Conservation (phyloP, 768 basidiomycete genomes). For the Hortiboletus campestris region DNA sequence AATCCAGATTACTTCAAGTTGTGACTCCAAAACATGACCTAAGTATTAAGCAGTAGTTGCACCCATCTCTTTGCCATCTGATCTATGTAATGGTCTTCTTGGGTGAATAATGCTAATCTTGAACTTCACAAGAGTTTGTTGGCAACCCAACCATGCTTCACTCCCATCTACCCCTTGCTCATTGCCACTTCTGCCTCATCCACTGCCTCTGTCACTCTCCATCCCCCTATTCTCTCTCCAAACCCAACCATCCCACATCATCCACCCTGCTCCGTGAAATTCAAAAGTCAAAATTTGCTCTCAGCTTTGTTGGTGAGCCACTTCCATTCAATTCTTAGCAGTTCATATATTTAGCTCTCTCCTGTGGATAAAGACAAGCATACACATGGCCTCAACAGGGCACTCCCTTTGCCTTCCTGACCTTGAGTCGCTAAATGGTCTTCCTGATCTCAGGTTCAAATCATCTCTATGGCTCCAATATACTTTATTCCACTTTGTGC, state of each 20-base stretch:
- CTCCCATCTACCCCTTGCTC: conserved; percentile 36
- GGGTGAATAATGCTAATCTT: conserved; percentile 6
- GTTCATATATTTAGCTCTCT: conserved; percentile 8
- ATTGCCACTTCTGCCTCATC: conserved; percentile 45
- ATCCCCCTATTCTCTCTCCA: conserved; percentile 40
- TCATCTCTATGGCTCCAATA: conserved; percentile 6
- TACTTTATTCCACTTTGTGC: conserved; percentile 2
- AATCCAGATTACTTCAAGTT: too few relatives aligned
- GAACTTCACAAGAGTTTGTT: conserved; percentile 61
- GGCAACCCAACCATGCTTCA: conserved; percentile 52
- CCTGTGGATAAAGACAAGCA: conserved; percentile 60
- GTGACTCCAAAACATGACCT: too few relatives aligned
- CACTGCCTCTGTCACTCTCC: conserved; percentile 47
- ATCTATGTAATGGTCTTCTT: too few relatives aligned
- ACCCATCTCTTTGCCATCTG: too few relatives aligned
- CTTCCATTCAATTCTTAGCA: not conserved
- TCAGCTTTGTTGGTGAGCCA: conserved; percentile 67
- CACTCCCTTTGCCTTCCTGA: conserved; percentile 58
- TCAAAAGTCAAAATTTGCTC: conserved; percentile 64
- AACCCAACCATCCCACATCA: conserved; percentile 35
- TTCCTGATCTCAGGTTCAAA: conserved; percentile 12
- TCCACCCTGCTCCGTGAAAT: conserved; percentile 38
- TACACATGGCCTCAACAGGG: conserved; percentile 81
- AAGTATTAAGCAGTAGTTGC: too few relatives aligned
- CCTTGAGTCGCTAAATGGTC: conserved; percentile 33